A percentile compares a stretch with the other conserved stretches of the same genome.
Conservation (phyloP, 2,329 filamentous ascomycete species). For the Pleoardoris graminearum region DNA sequence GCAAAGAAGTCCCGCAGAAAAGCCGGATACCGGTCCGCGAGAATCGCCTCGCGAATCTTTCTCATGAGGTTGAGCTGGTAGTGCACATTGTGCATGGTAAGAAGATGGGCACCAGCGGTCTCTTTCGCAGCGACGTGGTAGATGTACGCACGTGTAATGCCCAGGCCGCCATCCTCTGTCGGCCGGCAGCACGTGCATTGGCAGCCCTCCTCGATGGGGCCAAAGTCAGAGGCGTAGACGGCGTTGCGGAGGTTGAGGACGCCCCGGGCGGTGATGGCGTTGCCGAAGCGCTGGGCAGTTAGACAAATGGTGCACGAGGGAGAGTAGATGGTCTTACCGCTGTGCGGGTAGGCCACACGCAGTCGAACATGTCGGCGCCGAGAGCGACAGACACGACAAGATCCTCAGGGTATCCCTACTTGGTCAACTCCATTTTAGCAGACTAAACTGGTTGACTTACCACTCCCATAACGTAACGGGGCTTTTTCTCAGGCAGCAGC, state of each 20-base stretch:
- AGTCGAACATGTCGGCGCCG: slow-evolving; percentile 99
- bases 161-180: slow-evolving; percentile 69
- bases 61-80: slow-evolving; percentile 87
- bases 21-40: slow-evolving; percentile 77
- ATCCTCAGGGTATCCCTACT: slow-evolving; percentile 87
- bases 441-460: slow-evolving; percentile 44
- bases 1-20: slow-evolving; percentile 80
- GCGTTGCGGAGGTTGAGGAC: slow-evolving; percentile 83
- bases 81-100: slow-evolving; percentile 96
- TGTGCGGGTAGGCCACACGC: slow-evolving; percentile 96
- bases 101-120: slow-evolving; percentile 81
- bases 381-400: slow-evolving; percentile 90
- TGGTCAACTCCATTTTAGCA: slow-evolving; percentile 21
- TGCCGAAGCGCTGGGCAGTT: slow-evolving; percentile 73
- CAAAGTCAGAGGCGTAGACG: slow-evolving; percentile 76
- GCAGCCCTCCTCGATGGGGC: slow-evolving; percentile 81
- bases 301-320: neutral
- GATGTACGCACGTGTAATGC: slow-evolving; percentile 84
- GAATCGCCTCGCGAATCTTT: slow-evolving; percentile 72
- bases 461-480: slow-evolving; percentile 99
- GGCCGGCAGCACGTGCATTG: slow-evolving; percentile 76
- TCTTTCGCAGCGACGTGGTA: slow-evolving; percentile 93
- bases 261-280: slow-evolving; percentile 80
- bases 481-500: slow-evolving; percentile 84
- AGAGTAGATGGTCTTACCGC: slow-evolving; percentile 57